Conservation (phyloP, 1,284 basidiomycete genomes). For the Marasmius tenuissimus region DNA sequence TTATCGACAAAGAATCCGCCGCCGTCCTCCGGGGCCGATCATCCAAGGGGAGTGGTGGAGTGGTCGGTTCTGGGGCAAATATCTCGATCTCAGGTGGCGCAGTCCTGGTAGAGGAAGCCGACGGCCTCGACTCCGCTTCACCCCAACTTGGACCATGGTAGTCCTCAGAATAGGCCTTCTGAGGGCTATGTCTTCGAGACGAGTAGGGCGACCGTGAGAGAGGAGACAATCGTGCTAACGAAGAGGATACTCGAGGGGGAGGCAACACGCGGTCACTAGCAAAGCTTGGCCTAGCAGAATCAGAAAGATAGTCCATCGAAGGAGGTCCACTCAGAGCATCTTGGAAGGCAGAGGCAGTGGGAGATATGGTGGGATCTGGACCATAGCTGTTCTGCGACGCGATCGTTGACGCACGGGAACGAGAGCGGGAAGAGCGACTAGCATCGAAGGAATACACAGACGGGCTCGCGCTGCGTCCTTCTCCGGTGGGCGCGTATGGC, state of each 20-base stretch:
- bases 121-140: background rate
- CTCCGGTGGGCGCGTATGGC: too few relatives aligned
- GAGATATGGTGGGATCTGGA: conserved; percentile 41
- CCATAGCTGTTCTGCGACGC: background rate
- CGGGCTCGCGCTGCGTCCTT: conserved; percentile 21
- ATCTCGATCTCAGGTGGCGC: conserved; percentile 26
- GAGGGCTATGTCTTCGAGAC: conserved; percentile 24
- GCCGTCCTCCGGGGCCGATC: background rate
- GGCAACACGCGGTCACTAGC: conserved; percentile 34
- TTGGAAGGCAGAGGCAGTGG: conserved; percentile 70
- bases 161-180: background rate
- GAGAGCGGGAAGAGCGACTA: background rate
- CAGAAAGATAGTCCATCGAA: background rate
- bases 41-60: conserved; percentile 35
- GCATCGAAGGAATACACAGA: conserved; percentile 33
- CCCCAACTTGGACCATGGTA: background rate
- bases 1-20: background rate
- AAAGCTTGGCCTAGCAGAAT: conserved; percentile 12
- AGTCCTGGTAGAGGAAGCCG: conserved; percentile 1
- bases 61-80: conserved; percentile 39
- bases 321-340: conserved; percentile 42
- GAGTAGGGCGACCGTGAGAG: conserved; percentile 46
- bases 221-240: conserved; percentile 28
- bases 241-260: conserved; percentile 47
- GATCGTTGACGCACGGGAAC: conserved; percentile 11